Percentiles rank a stretch among this genome's conserved stretches.
Evolutionary conservation across 768 basidiomycete genomes (phyloP).

Genomic region (Boletus speciosus): DNA sequence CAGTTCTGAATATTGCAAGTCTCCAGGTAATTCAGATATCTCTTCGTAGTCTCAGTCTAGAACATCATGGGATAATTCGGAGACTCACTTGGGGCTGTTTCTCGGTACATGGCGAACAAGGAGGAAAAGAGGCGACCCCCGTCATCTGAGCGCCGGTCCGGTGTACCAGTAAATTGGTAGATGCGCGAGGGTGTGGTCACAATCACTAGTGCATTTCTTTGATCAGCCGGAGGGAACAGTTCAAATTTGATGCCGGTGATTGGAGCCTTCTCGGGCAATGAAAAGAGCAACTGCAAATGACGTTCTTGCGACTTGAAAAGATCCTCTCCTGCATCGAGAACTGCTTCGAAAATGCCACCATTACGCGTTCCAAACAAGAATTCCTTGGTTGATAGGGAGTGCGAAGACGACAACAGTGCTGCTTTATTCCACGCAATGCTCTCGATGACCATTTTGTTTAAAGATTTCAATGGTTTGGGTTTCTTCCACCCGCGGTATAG

Average conservation of each 20-base stretch:
- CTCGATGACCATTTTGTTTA: conserved; percentile 82
- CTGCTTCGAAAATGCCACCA: conserved; percentile 84
- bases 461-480: conserved; percentile 69
- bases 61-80: neutral
- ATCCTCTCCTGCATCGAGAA: conserved; percentile 88
- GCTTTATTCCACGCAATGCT: conserved; percentile 89
- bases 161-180: conserved; percentile 80
- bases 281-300: conserved; percentile 68
- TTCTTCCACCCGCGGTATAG: conserved; percentile 79
- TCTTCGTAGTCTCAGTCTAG: conserved; percentile 46
- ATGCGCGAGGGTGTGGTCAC: conserved; percentile 84
- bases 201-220: conserved; percentile 64
- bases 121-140: conserved; percentile 69
- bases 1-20: conserved; percentile 70
- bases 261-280: conserved; percentile 75
- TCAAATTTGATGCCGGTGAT: conserved; percentile 86
- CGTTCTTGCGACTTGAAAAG: conserved; percentile 89
- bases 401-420: conserved; percentile 56
- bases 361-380: conserved; percentile 83
- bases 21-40: conserved; percentile 87
- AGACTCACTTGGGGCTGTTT: conserved; percentile 73
- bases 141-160: conserved; percentile 70
- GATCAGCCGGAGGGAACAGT: conserved; percentile 62
- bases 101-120: conserved; percentile 71
- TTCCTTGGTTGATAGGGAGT: conserved; percentile 75